Base-by-base conservation (phyloP, 2,329 filamentous ascomycete genomes). In the Cladosporium sp. region DNA sequence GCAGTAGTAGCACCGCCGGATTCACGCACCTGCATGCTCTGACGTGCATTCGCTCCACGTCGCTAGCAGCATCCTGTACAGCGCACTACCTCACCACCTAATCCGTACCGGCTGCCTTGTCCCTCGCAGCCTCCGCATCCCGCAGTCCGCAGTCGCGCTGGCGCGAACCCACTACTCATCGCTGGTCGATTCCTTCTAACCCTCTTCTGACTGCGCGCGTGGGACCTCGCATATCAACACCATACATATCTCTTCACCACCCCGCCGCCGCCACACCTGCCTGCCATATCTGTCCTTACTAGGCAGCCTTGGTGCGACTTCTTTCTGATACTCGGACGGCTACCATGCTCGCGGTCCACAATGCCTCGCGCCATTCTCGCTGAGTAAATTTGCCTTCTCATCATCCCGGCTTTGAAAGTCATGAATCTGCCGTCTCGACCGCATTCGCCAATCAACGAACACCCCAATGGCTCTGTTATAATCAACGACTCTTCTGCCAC, bases 351-450 rank as follows among this genome's bases (percentile, higher is more conserved):
- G 44, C 44, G 38, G 44, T 48, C 44, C 44, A 48, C 44, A 41
- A 48, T 48, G 44, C 44, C 44, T 48, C 44, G 44, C 44, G 44
- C 44, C 36, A 48, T 48, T 22, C 44, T 48, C 44, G 39, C 37
- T 41, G 44, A 48, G 36, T 48, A 48, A 36, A 24, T 17, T 27
- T 30, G 24, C 29, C 32, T 41, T 32, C 22, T 24, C 22, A 20
- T 18, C 20, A 34, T 18, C 18, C 30, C 30, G 44, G 44, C 37
- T 34, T 9, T 17, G 17, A n/a, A 36, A 40, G 44, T 36, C 44
- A 48, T 48, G 44, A 40, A 40, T 37, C n/a, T 48, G 13, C 44
- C 44, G 37, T 48, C 44, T 24, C 44, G 44, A 30, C 18, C 44
- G 15, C 44, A 40, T 11, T 48, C 44, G 24, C 44, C 44, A 20